These are phyloP conservation scores for Podila epicladia DNA, from an alignment of 192 early-diverging fungal genomes.

Conservation along the genomic window DNA sequence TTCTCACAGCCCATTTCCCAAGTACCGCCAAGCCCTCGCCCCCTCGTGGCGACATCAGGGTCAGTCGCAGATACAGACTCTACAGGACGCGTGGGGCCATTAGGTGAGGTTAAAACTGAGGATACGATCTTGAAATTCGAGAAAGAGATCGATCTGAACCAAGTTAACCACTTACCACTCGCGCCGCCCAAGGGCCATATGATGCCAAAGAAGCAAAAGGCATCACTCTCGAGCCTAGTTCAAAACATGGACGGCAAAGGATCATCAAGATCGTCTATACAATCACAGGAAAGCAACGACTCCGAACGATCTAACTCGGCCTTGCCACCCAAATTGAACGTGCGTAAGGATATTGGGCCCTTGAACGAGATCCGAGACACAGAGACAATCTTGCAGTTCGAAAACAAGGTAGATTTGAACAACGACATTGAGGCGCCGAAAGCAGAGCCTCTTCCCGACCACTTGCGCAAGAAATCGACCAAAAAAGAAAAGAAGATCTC, in stretches of 20 bases:
- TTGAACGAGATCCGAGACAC: background rate
- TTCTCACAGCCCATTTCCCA: too few species aligned
- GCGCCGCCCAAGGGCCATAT: background rate
- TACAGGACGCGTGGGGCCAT: background rate
- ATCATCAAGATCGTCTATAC: too few species aligned
- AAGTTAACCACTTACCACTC: background rate
- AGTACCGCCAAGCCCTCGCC: too few species aligned
- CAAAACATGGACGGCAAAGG: too few species aligned
- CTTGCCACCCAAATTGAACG: too few species aligned
- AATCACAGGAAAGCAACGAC: too few species aligned
- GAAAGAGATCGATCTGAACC: background rate
- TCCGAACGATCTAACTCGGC: too few species aligned
- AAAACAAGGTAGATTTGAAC: background rate
- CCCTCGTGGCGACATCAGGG: background rate
- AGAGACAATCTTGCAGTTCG: background rate
- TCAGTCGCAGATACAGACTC: background rate
- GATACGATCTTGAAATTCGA: background rate
- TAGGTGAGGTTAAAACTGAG: background rate
- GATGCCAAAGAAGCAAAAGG: too few species aligned
- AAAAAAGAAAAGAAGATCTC: background rate
- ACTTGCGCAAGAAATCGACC: background rate
- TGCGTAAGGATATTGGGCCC: background rate
- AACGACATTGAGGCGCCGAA: background rate
- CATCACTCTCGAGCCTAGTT: too few species aligned
- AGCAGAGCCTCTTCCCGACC: background rate